Percentiles rank a stretch among this genome's conserved stretches.
These are phyloP conservation scores for Paramecium primaurelia DNA, from an alignment of 73 alveolate genomes.

Conservation along the genomic window DNA sequence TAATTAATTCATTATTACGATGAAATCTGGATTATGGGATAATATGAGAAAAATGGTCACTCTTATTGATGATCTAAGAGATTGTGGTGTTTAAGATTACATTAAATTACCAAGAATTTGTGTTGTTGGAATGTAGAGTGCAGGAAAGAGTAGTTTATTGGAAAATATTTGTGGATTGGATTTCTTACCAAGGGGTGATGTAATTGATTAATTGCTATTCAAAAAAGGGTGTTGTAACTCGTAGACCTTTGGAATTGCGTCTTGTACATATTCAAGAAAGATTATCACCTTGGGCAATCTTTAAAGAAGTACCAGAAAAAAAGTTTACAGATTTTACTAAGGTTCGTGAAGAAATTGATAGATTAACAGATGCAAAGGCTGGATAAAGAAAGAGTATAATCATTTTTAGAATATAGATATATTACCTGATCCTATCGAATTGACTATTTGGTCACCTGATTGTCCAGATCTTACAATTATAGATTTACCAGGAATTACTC, in stretches of 20 bases:
- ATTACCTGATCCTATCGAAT: slow-evolving; percentile 73
- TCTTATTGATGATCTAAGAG: slow-evolving; percentile 73
- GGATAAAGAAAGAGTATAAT: slow-evolving; percentile 73
- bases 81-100: slow-evolving; percentile 73
- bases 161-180: slow-evolving; percentile 86
- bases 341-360: slow-evolving; percentile 85
- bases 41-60: slow-evolving; percentile 59
- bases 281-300: slow-evolving; percentile 71
- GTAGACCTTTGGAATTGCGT: slow-evolving; percentile 92
- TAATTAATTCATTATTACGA: not conserved
- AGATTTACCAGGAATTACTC: slow-evolving; percentile 89
- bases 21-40: slow-evolving; percentile 60
- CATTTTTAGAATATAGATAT: not conserved
- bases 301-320: slow-evolving; percentile 69
- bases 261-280: slow-evolving; percentile 74
- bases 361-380: slow-evolving; percentile 90
- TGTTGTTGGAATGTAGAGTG: slow-evolving; percentile 77
- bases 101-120: slow-evolving; percentile 81
- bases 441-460: slow-evolving; percentile 79
- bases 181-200: slow-evolving; percentile 90
- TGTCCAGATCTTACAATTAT: slow-evolving; percentile 89
- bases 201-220: slow-evolving; percentile 7
- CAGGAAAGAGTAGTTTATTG: slow-evolving; percentile 85
- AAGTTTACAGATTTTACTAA: slow-evolving; percentile 74
- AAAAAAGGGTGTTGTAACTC: slow-evolving; percentile 87